Percentiles rank a stretch among this genome's conserved stretches.
Conservation (phyloP, 2,329 filamentous ascomycete species). For the Beauveria caledonica region DNA sequence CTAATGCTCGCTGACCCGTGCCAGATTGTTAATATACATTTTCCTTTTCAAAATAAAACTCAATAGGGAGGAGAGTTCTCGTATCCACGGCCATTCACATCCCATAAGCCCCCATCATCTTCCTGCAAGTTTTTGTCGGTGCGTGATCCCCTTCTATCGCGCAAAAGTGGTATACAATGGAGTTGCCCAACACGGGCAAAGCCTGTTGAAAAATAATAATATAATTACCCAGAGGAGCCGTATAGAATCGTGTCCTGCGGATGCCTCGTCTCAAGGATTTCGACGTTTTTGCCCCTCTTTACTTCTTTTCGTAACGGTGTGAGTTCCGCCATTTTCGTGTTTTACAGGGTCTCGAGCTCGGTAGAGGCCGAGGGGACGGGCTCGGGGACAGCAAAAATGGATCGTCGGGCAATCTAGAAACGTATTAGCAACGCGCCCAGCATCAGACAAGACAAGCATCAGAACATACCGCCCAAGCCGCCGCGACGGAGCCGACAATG, state of each 20-base stretch:
- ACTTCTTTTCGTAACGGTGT: not conserved
- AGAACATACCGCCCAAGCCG: conserved; percentile 76
- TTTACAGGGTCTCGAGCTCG: conserved; percentile 13
- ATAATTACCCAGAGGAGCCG: not conserved
- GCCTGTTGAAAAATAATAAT: conserved; percentile 1
- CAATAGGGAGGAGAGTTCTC: conserved; percentile 41
- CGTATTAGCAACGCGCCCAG: not conserved
- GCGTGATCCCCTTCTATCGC: not conserved
- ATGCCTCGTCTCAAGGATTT: not conserved
- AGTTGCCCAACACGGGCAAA: not conserved
- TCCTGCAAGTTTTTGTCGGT: not conserved
- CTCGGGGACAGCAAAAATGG: conserved; percentile 34
- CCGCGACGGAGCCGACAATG: conserved; percentile 79
- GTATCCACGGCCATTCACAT: conserved; percentile 18
- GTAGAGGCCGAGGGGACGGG: conserved; percentile 15
- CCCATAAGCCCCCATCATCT: not conserved
- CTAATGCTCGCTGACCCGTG: conserved; percentile 37
- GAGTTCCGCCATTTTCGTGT: not conserved
- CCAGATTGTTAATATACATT: conserved; percentile 44
- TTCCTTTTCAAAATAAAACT: conserved; percentile 21
- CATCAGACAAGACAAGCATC: conserved; percentile 7
- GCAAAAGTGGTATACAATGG: conserved; percentile 5
- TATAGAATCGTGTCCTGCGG: not conserved
- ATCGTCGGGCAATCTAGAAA: conserved; percentile 29
- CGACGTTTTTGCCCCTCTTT: not conserved